These are phyloP conservation scores for Cercospora sp. DNA, from an alignment of 2,329 filamentous ascomycete species.

Conservation along the genomic window DNA sequence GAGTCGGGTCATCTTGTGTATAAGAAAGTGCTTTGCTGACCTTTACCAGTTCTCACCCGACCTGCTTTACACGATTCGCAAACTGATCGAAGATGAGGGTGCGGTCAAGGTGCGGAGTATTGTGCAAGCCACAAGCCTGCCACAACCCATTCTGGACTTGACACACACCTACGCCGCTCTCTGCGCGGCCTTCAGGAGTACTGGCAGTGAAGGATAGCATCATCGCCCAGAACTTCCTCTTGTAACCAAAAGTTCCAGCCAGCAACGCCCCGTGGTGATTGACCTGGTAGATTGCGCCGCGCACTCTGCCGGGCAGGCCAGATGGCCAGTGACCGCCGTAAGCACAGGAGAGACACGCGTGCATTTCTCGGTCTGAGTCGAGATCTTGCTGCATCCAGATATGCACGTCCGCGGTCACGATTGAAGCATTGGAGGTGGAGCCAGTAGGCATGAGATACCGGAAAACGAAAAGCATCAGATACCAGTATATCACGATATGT, in stretches of 20 bases:
- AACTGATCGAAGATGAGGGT: conserved; percentile 94
- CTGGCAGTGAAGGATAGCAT: conserved; percentile 70
- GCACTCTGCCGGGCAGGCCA: not conserved
- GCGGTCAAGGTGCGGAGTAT: conserved; percentile 97
- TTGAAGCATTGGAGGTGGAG: not conserved
- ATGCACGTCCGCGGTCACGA: not conserved
- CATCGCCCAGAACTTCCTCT: not conserved
- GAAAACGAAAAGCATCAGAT: not conserved
- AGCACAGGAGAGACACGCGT: not conserved
- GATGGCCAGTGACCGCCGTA: not conserved
- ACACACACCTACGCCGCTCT: conserved; percentile 95
- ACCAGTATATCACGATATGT: not conserved
- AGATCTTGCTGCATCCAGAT: not conserved
- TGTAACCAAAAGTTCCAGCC: not conserved
- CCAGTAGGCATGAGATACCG: not conserved
- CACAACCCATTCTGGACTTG: conserved; percentile 87
- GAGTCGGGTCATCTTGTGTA: conserved; percentile 27
- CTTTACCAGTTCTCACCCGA: conserved; percentile 77
- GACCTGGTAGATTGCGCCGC: not conserved
- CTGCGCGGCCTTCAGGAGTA: conserved; percentile 93
- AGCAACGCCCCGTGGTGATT: not conserved
- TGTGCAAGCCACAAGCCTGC: conserved; percentile 90
- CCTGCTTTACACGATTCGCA: conserved; percentile 81
- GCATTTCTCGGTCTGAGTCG: not conserved
- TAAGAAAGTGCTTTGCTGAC: conserved; percentile 7